Evolutionary conservation across 2,329 filamentous ascomycete species (phyloP).

Genomic region (Bipolaris gigantea): DNA sequence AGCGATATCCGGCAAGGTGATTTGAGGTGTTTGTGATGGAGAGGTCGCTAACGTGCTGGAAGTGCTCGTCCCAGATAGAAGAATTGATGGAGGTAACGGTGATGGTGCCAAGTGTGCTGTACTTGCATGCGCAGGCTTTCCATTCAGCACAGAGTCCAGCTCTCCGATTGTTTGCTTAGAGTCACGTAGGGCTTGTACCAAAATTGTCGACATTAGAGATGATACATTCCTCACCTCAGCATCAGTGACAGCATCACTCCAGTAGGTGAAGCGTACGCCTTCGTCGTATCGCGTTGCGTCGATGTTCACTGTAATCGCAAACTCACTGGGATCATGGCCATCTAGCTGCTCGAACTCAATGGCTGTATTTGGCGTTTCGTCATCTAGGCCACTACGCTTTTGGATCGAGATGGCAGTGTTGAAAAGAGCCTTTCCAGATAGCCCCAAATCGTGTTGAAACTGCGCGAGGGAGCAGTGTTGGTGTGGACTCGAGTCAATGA

Average conservation of each 20-base stretch:
- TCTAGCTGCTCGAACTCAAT: constrained; percentile 37
- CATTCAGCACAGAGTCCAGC: constrained; percentile 24
- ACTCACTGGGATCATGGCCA: constrained; percentile 39
- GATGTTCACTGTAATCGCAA: constrained; percentile 39
- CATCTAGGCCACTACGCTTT: constrained; percentile 24
- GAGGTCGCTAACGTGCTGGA: constrained; percentile 16
- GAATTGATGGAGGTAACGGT: constrained; percentile 8
- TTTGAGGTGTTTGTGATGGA: constrained; percentile 20
- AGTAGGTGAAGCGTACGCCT: constrained; percentile 36
- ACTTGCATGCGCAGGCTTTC: constrained; percentile 8
- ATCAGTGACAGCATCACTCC: constrained; percentile 37
- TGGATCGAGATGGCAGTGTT: constrained; percentile 51
- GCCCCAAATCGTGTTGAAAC: constrained; percentile 50
- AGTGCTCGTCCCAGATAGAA: constrained; percentile 5
- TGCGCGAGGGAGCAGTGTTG: constrained; percentile 47
- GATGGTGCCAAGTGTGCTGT: constrained; percentile 5
- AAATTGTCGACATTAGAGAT: constrained; percentile 29
- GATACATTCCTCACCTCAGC: constrained; percentile 33
- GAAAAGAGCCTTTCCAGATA: constrained; percentile 46
- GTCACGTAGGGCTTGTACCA: constrained; percentile 25
- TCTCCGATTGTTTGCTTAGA: constrained; percentile 31
- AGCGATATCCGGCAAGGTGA: constrained; percentile 13
- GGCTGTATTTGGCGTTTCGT: constrained; percentile 1
- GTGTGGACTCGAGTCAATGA: constrained; percentile 37
- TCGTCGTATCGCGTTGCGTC: constrained; percentile 37